Evolutionary conservation across 1,284 basidiomycete genomes (phyloP), one percentile per base, ranked within the genome.

Genomic region (Ustilago sp.): DNA sequence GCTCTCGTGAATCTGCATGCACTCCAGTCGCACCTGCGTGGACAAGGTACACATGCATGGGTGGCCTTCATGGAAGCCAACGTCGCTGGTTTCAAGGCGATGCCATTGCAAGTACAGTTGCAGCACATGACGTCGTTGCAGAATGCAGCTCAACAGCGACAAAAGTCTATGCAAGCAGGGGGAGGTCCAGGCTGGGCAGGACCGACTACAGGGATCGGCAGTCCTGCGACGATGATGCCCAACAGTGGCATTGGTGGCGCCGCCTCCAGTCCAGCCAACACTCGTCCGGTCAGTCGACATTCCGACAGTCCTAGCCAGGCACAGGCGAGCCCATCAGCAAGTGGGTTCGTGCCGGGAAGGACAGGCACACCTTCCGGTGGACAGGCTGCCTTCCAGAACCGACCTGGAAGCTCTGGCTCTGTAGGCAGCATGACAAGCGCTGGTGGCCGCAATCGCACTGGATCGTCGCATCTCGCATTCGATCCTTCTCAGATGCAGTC

Each of bases 41-140:
- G 79, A 1, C 76, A 80, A 39, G 71, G 68, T 5, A 74, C 69
- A 0, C 77, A 81, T 41, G 75, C 78, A 1, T 75, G 80, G 61
- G 72, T 81, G 19, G 57, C 70, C 1, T 80, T 58, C 68, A 81
- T 79, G 79, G 79, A 80, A 38, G 59, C 68, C 11, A 71, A 78
- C 41, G 59, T 80, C 11, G 32, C 39, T 32, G 65, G 64, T 39
- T 81, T 80, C 63, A 70, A 67, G 35, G 23, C 55, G 17, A 52
- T 80, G 64, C 71, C 78, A 3, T 32, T 81, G 38, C 78, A 80
- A 56, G 47, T 72, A 36, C 80, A 81, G 54, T 38, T 81, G 32
- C 80, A 81, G 54, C 74, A 80, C 56, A 75, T 81, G 75, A 74
- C 73, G 28, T 62, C 65, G 41, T 54, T 75, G 50, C 78, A 80